phyloP scores from a whole-genome alignment of 2,329 filamentous ascomycete genomes.

The Aspergillus sp. region DNA sequence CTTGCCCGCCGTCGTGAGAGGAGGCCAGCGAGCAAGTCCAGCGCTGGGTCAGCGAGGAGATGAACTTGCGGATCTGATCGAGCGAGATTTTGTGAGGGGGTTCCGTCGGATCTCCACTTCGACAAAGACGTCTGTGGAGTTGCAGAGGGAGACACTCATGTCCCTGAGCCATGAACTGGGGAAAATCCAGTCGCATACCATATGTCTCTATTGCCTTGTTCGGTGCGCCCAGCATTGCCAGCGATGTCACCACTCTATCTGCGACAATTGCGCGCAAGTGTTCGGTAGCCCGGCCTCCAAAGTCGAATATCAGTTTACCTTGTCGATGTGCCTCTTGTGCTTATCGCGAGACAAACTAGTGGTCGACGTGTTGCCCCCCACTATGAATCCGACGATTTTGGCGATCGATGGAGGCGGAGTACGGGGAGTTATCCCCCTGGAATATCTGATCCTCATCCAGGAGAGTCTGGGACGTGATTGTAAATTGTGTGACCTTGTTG shows the following conservation, averaged over 20 bases:
- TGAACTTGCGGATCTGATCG: constrained; percentile 1
- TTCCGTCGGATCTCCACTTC: constrained; percentile 1
- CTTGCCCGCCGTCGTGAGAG: constrained; percentile 4
- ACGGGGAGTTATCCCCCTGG: constrained; percentile 26
- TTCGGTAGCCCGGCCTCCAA: constrained; percentile 19
- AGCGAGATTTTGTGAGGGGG: constrained; percentile 12
- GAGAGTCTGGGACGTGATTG: constrained; percentile 18
- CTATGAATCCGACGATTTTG: constrained; percentile 30
- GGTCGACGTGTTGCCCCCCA: constrained; percentile 29
- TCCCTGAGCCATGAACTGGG: constrained; percentile 16
- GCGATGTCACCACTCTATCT: constrained; percentile 27
- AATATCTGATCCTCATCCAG: constrained; percentile 23
- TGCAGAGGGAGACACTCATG: constrained; percentile 2
- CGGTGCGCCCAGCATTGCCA: constrained; percentile 22
- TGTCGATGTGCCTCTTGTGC: constrained; percentile 25
- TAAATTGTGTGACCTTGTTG: constrained; percentile 16
- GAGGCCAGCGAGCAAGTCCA: not conserved
- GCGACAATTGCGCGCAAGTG: constrained; percentile 26
- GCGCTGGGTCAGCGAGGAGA: not conserved
- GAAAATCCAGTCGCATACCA: constrained; percentile 21
- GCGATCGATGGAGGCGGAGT: constrained; percentile 33
- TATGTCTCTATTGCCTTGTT: constrained; percentile 30
- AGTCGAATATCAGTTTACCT: constrained; percentile 25
- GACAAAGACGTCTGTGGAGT: constrained; percentile 2
- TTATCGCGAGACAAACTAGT: constrained; percentile 19